phyloP scores from a whole-genome alignment of 2,329 filamentous ascomycete species.

The Fusarium praegraminearum region DNA sequence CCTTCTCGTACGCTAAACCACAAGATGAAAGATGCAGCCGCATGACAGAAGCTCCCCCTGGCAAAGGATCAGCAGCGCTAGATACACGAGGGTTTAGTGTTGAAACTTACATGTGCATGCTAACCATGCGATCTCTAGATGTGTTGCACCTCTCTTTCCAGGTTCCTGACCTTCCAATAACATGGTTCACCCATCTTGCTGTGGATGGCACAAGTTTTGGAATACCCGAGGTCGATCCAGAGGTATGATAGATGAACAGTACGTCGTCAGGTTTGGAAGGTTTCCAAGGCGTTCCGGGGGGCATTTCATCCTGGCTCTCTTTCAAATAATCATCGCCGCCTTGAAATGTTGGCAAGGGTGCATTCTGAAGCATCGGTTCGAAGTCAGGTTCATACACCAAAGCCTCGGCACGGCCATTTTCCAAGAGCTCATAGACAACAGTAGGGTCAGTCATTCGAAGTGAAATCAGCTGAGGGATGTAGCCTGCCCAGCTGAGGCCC shows the following conservation, averaged over 20 bases:
- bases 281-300: neutral
- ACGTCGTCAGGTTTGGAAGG: slow-evolving; percentile 17
- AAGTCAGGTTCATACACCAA: slow-evolving; percentile 27
- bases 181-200: slow-evolving; percentile 29
- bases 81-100: accelerated
- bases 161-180: neutral
- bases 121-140: neutral
- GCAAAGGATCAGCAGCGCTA: neutral
- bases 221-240: slow-evolving; percentile 38
- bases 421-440: slow-evolving; percentile 34
- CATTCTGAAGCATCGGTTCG: neutral
- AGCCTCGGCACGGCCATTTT: slow-evolving; percentile 15
- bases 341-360: slow-evolving; percentile 10
- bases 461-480: slow-evolving; percentile 37
- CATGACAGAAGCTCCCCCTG: slow-evolving; percentile 41
- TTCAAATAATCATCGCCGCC: neutral
- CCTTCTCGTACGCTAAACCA: slow-evolving; percentile 13
- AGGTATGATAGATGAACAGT: slow-evolving; percentile 36
- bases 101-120: slow-evolving; percentile 1
- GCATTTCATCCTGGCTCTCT: neutral
- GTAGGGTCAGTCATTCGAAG: slow-evolving; percentile 32
- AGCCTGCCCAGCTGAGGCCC: slow-evolving; percentile 38
- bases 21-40: slow-evolving; percentile 6
- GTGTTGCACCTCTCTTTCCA: neutral
- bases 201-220: slow-evolving; percentile 41